These are phyloP conservation scores for Epicoccum sorghinum DNA, from an alignment of 2,329 filamentous ascomycete species.

Conservation along the genomic window DNA sequence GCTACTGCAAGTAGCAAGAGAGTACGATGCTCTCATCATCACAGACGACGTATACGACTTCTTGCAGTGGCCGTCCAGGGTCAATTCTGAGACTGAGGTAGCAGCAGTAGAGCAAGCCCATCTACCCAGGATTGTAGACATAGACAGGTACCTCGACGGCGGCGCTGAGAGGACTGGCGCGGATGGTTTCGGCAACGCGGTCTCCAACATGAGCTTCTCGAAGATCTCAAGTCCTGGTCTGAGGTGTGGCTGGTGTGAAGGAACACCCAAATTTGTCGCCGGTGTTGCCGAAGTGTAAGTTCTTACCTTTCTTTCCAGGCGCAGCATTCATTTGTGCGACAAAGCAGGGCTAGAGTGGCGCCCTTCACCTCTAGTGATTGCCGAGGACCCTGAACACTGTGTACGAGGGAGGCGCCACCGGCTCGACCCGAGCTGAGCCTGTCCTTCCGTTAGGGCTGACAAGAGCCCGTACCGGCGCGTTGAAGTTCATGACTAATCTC, in stretches of 20 bases:
- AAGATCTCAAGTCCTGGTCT: conserved; percentile 85
- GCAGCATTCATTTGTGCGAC: too few species aligned
- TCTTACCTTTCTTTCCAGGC: not conserved
- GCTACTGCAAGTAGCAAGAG: conserved; percentile 77
- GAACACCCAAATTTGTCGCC: conserved; percentile 65
- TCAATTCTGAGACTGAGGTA: conserved; percentile 28
- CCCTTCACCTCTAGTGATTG: not conserved
- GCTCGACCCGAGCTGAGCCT: not conserved
- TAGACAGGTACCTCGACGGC: conserved; percentile 72
- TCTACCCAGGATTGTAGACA: conserved; percentile 76
- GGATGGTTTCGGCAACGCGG: conserved; percentile 75
- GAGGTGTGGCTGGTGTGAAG: conserved; percentile 88
- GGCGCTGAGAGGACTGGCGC: conserved; percentile 54
- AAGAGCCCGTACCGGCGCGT: conserved; percentile 9
- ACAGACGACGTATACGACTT: conserved; percentile 95
- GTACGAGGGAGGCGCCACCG: not conserved
- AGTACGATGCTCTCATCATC: conserved; percentile 81
- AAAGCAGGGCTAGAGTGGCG: not conserved
- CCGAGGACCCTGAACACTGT: conserved; percentile 4
- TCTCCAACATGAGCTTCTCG: conserved; percentile 88
- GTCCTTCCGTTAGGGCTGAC: conserved; percentile 6
- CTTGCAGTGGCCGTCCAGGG: conserved; percentile 72
- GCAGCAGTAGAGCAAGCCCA: conserved; percentile 49
- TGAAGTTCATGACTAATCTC: conserved; percentile 26
- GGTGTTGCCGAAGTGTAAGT: conserved; percentile 65